phyloP scores from a whole-genome alignment of 2,329 filamentous ascomycete species.

The Fusarium temperatum region DNA sequence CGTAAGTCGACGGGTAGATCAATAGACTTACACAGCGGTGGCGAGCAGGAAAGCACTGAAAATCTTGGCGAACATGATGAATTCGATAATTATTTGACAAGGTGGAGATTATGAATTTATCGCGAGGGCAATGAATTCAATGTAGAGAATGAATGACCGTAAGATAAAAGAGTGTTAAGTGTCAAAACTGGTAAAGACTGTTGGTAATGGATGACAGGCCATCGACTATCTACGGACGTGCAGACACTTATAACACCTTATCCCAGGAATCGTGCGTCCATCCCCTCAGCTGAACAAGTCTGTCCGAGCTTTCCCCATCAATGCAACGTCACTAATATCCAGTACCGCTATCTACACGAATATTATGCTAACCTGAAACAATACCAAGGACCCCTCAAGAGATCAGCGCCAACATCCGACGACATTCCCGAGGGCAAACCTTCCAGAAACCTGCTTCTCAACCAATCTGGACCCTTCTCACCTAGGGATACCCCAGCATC shows the following conservation, averaged over 20 bases:
- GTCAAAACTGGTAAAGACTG: background rate
- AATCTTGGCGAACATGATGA: constrained; percentile 27
- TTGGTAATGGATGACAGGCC: background rate
- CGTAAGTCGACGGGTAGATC: no score
- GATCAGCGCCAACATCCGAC: background rate
- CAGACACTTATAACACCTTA: background rate
- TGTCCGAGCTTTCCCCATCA: background rate
- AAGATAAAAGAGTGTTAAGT: background rate
- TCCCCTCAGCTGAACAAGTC: background rate
- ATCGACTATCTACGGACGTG: background rate
- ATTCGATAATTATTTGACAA: background rate
- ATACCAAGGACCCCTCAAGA: background rate
- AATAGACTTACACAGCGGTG: constrained; percentile 18
- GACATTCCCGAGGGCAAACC: no score
- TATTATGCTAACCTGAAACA: constrained; percentile 9
- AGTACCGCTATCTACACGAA: background rate
- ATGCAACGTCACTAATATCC: background rate
- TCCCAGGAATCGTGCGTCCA: rapidly evolving
- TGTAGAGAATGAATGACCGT: background rate
- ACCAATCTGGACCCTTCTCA: background rate
- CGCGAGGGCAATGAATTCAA: background rate
- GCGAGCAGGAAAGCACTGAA: constrained; percentile 20
- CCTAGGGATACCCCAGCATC: background rate
- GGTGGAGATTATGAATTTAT: background rate
- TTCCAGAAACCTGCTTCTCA: background rate